Evolutionary conservation across 164 flowering plant genomes (phyloP).

Genomic region (Macadamia tetraphylla): DNA sequence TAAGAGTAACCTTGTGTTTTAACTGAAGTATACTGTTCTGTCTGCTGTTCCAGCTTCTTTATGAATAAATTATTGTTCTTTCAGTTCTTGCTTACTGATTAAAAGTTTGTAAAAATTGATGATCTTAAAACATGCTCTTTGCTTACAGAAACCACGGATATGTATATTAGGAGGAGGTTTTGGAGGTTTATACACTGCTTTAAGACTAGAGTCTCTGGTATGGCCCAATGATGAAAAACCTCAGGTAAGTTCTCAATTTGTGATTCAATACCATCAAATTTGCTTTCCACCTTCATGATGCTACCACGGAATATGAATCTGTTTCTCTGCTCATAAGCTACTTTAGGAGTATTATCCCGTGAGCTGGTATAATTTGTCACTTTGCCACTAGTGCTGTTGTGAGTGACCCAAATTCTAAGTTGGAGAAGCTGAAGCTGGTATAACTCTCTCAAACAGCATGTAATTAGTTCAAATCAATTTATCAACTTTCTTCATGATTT

Average conservation of each 20-base stretch:
- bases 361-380: not conserved
- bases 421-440: not conserved
- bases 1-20: no score
- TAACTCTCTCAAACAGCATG: no score
- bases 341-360: not conserved
- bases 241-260: conserved; percentile 41
- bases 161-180: conserved; percentile 98
- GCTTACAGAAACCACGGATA: conserved; percentile 76
- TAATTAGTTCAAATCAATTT: no score
- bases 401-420: not conserved
- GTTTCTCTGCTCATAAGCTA: not conserved
- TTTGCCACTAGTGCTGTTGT: not conserved
- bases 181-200: conserved; percentile 95
- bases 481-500: no score
- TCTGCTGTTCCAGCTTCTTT: not conserved
- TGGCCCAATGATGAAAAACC: conserved; percentile 93
- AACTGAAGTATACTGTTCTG: no score
- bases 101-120: not conserved
- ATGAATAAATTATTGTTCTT: not conserved
- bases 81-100: not conserved
- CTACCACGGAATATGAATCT: not conserved
- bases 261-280: not conserved
- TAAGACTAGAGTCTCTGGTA: conserved; percentile 83
- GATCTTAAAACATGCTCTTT: not conserved
- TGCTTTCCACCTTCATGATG: not conserved